Percentiles rank a stretch among this genome's conserved stretches.
Evolutionary conservation across 768 basidiomycete species (phyloP).

Genomic region (Tylopilus rubrobrunneus): DNA sequence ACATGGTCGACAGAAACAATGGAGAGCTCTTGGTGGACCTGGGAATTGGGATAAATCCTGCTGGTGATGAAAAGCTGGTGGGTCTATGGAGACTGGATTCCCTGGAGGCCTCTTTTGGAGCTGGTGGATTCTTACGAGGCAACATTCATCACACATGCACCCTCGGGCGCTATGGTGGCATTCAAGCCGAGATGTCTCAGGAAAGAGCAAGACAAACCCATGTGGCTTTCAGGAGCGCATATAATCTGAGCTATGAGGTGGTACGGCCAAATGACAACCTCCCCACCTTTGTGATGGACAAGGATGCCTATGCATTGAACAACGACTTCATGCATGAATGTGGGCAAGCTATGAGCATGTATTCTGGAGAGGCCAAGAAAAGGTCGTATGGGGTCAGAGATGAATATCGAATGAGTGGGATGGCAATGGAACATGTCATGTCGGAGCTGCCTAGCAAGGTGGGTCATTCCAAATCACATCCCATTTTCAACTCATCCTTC

Average conservation of each 20-base stretch:
- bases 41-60: background rate
- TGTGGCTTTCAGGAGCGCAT: background rate
- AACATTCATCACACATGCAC: background rate
- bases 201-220: background rate
- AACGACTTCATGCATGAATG: background rate
- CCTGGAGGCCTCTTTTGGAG: background rate
- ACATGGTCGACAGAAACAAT: too few relatives aligned
- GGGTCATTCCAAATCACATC: too few relatives aligned
- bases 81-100: background rate
- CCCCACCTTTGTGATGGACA: background rate
- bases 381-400: conserved; percentile 3
- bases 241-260: conserved; percentile 1
- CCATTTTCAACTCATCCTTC: too few relatives aligned
- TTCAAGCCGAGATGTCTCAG: background rate
- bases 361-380: background rate
- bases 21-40: background rate
- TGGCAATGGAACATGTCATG: too few relatives aligned
- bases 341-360: background rate
- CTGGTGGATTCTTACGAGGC: background rate
- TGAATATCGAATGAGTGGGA: conserved; percentile 7
- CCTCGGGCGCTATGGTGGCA: background rate
- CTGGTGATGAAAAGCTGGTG: background rate
- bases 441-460: too few relatives aligned
- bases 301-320: background rate
- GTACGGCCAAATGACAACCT: conserved; percentile 1